Base-by-base conservation (phyloP, 2,329 filamentous ascomycete genomes). In the Macrophomina phaseolina region DNA sequence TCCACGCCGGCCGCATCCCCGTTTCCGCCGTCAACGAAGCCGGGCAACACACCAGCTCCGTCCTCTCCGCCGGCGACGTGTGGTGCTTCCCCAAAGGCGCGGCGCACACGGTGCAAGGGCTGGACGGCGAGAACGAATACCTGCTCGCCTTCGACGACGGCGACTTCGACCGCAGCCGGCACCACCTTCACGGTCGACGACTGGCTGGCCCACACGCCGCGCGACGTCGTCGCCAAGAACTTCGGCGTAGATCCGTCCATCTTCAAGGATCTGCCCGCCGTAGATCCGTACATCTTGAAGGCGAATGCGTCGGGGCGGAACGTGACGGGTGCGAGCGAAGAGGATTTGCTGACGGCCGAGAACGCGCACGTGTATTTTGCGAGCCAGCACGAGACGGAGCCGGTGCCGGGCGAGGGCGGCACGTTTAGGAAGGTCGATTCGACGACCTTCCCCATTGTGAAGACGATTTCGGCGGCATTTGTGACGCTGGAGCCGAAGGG, bases 101-200 rank as follows among this genome's bases (percentile, higher is more conserved):
- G 3, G 86, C 87, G 0, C 89, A 91, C 62, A 87, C 87, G 0
- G 78, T 90, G 0, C 88, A 91, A 71, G 87, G 87, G 0, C 81
- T 91, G 0, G 87, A 85, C 1, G 88, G 90, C 9, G 84, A 90
- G 73, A 90, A 90, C 67, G 89, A 91, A 74, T 90, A 86, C 69
- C 81, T 91, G 11, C 81, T 91, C 1, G 85, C 86, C 36, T 91
- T 91, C 72, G 88, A 90, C 69, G 87, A 90, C 34, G 86, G 86
- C 2, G 83, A 91, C 71, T 91, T 91, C 72, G 88, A 91, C 72
- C 30, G 14, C 46, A 18, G 23, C 67, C 30, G 77, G 86, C n/a
- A 90, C 87, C 0, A 91, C 89, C 0, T 91, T 91, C 81, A 90
- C 88, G 78, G 82, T 91, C 30, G 88, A 89, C 69, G 89, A 91